Base-by-base conservation (phyloP, 306 rosid species). In the Fragaria ananassa region DNA sequence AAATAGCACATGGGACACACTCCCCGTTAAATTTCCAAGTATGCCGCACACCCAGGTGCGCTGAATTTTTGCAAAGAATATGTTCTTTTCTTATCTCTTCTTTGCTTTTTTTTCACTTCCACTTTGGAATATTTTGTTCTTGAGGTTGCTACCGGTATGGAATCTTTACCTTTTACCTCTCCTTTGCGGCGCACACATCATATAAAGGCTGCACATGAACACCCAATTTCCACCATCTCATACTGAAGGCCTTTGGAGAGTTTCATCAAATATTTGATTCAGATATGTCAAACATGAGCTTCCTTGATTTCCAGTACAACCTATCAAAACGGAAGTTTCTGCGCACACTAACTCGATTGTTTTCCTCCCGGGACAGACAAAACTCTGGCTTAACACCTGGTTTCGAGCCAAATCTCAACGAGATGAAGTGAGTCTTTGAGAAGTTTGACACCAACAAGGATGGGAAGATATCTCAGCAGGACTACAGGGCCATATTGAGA, bases 271-370 rank as follows among this genome's bases (percentile, higher is more conserved):
- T 23, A 29, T 58, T 68, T 67, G 58, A 54, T 49, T 50, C 39
- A 65, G 72, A 88, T 76, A 92, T 88, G 85, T 77, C 91, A 10
- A 81, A 31, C 0, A 37, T 75, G 31, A 89, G 90, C 67, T 87
- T 89, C 81, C 96, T 94, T 10, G 97, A 92, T 70, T 88, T 94
- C 86, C 95, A 94, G 44, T 92, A 87, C 84, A 89, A 23, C 75
- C 80, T 91, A 54, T 88, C 91, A 6, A 88, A 85, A 85, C 83
- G 82, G 41, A 90, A 83, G 74, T 88, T 87, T 78, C 66, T 91
- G 78, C 76, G 88, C 60, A 88, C 81, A 74, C 93, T 96, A 8
- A 83, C 91, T 1, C 86, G 87, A 0, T 8, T 90, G 62, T 83
- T 89, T 35, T 89, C 87, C 47, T 74, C 69, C 53, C 37, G 49